These are phyloP conservation scores for Entomortierella parvispora DNA, from an alignment of 192 early-diverging fungal genomes.

Conservation along the genomic window DNA sequence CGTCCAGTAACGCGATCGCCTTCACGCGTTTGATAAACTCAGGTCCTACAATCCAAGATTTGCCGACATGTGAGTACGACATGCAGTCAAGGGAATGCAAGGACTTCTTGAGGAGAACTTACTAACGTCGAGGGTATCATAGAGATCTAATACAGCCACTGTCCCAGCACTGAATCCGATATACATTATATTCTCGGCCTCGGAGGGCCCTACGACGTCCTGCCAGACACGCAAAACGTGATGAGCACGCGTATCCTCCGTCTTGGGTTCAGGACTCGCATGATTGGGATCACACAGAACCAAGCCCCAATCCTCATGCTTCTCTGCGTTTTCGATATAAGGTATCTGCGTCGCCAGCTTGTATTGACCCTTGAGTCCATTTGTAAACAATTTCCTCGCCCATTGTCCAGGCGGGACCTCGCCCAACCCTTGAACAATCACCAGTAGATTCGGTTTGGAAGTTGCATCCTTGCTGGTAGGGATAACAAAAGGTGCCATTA, in stretches of 20 bases:
- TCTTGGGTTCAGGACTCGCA: not conserved
- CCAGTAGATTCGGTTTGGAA: constrained; percentile 18
- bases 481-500: no score
- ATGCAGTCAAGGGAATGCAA: not conserved
- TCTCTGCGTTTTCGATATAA: constrained; percentile 19
- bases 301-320: constrained; percentile 21
- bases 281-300: constrained; percentile 41
- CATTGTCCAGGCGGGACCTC: constrained; percentile 46
- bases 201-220: constrained; percentile 27
- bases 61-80: not conserved
- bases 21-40: constrained; percentile 23
- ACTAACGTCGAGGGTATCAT: constrained; percentile 7
- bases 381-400: constrained; percentile 46
- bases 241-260: not conserved
- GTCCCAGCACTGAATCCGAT: constrained; percentile 40
- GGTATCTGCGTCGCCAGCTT: constrained; percentile 25
- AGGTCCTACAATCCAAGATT: not conserved
- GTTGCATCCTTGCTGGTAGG: constrained; percentile 6
- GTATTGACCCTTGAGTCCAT: constrained; percentile 25
- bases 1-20: constrained; percentile 28
- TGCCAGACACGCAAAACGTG: constrained; percentile 46
- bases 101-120: not conserved
- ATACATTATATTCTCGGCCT: constrained; percentile 32
- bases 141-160: constrained; percentile 9
- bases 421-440: constrained; percentile 37